phyloP scores from a whole-genome alignment of 768 basidiomycete genomes.

The Amylocystis lapponica region DNA sequence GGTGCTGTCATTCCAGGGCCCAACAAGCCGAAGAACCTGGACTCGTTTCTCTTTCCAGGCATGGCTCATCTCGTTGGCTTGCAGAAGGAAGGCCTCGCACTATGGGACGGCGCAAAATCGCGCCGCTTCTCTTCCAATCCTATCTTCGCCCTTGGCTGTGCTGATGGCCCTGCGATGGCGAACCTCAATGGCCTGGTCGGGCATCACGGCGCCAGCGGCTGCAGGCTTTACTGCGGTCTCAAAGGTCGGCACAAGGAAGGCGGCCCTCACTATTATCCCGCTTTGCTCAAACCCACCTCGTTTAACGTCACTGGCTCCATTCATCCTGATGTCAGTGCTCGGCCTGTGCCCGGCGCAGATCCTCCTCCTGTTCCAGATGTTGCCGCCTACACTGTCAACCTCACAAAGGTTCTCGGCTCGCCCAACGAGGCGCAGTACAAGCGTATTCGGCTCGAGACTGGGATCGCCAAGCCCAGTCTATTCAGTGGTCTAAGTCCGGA shows the following conservation, averaged over 20 bases:
- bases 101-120: conserved; percentile 23
- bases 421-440: too few relatives aligned
- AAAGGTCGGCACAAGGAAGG: conserved; percentile 26
- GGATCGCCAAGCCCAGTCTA: conserved; percentile 31
- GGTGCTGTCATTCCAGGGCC: conserved; percentile 27
- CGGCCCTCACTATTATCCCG: conserved; percentile 34
- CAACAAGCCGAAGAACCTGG: conserved; percentile 24
- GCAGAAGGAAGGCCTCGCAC: conserved; percentile 18
- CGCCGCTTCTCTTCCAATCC: background rate
- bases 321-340: conserved; percentile 30
- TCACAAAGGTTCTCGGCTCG: too few relatives aligned
- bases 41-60: conserved; percentile 27
- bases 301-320: conserved; percentile 20
- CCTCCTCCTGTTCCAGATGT: too few relatives aligned
- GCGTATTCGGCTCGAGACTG: too few relatives aligned
- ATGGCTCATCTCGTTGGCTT: conserved; percentile 25
- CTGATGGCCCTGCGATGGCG: conserved; percentile 9
- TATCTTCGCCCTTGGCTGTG: conserved; percentile 4
- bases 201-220: conserved; percentile 32
- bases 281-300: conserved; percentile 19
- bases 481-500: conserved; percentile 26
- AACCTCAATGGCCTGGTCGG: conserved; percentile 30
- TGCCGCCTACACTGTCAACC: too few relatives aligned
- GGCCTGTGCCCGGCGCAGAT: too few relatives aligned
- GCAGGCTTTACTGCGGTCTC: conserved; percentile 28